Conservation (phyloP, 1,284 basidiomycete genomes). For the Rugosomyces carneus region DNA sequence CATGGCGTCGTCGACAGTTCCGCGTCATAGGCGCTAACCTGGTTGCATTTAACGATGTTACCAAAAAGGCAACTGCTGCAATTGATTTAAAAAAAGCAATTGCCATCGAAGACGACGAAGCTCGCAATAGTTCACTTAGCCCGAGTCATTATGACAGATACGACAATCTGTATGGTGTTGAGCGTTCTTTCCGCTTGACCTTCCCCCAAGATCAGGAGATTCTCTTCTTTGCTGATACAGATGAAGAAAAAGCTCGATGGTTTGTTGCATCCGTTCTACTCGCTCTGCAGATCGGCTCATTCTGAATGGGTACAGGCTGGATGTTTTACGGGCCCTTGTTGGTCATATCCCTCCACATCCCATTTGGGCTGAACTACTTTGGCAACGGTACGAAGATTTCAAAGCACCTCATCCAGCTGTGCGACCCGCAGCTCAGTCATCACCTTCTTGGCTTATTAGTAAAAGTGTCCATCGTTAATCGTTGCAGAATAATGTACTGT, state of each 20-base stretch:
- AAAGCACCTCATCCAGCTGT: slow-evolving; percentile 25
- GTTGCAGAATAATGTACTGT: background rate
- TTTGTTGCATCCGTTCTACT: slow-evolving; percentile 32
- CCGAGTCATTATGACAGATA: slow-evolving; percentile 53
- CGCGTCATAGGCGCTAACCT: slow-evolving; percentile 84
- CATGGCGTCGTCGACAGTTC: slow-evolving; percentile 84
- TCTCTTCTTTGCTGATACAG: slow-evolving; percentile 86
- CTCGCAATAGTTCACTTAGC: slow-evolving; percentile 37
- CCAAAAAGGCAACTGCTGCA: slow-evolving; percentile 83
- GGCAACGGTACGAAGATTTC: slow-evolving; percentile 62
- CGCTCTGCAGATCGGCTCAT: background rate
- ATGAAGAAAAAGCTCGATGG: slow-evolving; percentile 86
- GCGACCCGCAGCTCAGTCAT: slow-evolving; percentile 10
- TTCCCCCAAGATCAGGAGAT: slow-evolving; percentile 83
- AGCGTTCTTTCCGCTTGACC: slow-evolving; percentile 81
- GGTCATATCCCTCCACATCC: slow-evolving; percentile 86
- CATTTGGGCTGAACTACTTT: slow-evolving; percentile 84
- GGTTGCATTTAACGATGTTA: slow-evolving; percentile 92
- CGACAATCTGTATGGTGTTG: slow-evolving; percentile 70
- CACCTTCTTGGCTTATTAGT: slow-evolving; percentile 15
- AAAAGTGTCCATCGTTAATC: slow-evolving; percentile 14
- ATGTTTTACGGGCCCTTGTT: slow-evolving; percentile 73
- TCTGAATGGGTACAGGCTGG: slow-evolving; percentile 50
- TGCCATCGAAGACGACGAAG: slow-evolving; percentile 69
- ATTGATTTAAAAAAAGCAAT: slow-evolving; percentile 88